Base-by-base conservation (phyloP, 768 basidiomycete species). In the Scleroderma bovista region DNA sequence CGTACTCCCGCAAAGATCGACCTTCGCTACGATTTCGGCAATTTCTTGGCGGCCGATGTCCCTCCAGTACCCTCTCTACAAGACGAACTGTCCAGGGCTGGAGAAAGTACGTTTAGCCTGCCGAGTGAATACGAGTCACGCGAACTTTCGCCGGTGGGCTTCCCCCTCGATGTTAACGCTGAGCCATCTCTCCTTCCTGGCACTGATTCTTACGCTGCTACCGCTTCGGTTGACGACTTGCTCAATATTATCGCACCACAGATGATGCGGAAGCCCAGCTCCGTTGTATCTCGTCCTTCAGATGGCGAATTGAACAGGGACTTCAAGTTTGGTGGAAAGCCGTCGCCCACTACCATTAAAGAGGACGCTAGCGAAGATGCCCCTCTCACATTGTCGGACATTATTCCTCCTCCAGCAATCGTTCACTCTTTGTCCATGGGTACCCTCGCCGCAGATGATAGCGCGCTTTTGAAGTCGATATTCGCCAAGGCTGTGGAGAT, bases 251-350 rank as follows among this genome's bases (percentile, higher is more conserved):
- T 57, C 8, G 51, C 32, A 0, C 55, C 57, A 31, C 49, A 47
- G n/a, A 42, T 55, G 44, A 46, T 63, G 22, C 60, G 59, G 40
- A 55, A 62, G 16, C 45, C 58, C 5, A 52, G 56, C 8, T 69
- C 76, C 6, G 67, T 72, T 46, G 60, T 61, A 12, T 74, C 75
- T 20, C 73, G 68, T 17, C 73, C 75, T 2, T 85, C 84, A 0
- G 73, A 84, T 52, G 88, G 87, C 0, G 73, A 82, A 53, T 75
- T 90, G 40, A 82, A 89, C 54, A 75, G 69, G 8, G 77, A 80
- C 19, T 90, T 91, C 76, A 85, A 75, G 60, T 91, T 89, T 52
- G 87, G 88, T 22, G 86, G 86, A 20, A 67, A 56, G 23, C 52
- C 55, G 17, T 57, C 70, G 6, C 46, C 47, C 3, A 26, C 46